These are phyloP conservation scores for Suhomyces terraborum DNA, from an alignment of 1,139 yeast genomes.

Conservation along the genomic window DNA sequence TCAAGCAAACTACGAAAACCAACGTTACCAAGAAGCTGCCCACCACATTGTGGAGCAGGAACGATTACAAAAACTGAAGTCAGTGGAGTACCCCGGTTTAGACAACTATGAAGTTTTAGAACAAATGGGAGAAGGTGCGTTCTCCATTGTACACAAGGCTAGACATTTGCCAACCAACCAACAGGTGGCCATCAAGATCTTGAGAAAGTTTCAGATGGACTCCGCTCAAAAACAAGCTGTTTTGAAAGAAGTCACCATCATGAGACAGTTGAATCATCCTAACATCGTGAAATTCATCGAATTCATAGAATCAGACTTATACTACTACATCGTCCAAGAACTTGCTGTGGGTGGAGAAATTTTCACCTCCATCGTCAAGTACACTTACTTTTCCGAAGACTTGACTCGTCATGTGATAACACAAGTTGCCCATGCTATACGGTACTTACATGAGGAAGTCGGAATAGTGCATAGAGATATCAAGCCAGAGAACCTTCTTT, in stretches of 20 bases:
- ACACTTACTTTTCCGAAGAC: conserved; percentile 57
- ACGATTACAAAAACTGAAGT: conserved; percentile 37
- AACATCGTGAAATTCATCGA: conserved; percentile 51
- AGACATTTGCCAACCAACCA: conserved; percentile 42
- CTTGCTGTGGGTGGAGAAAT: conserved; percentile 58
- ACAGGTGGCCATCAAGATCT: conserved; percentile 60
- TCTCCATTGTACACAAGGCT: conserved; percentile 85
- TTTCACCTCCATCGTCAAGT: conserved; percentile 57
- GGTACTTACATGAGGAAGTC: conserved; percentile 56
- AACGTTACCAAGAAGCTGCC: conserved; percentile 54
- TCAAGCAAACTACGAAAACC: conserved; percentile 20
- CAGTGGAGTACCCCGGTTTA: conserved; percentile 45
- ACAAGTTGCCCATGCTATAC: conserved; percentile 52
- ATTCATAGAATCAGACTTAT: conserved; percentile 49
- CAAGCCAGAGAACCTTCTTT: conserved; percentile 57
- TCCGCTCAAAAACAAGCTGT: conserved; percentile 55
- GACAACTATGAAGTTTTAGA: conserved; percentile 49
- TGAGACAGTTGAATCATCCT: conserved; percentile 55
- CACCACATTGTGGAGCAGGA: conserved; percentile 67
- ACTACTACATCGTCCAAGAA: conserved; percentile 58
- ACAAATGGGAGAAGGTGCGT: conserved; percentile 80
- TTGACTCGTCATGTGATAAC: conserved; percentile 53
- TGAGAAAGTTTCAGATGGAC: conserved; percentile 58
- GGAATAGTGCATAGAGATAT: conserved; percentile 61
- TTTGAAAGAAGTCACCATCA: conserved; percentile 58